Percentiles rank a stretch among this genome's conserved stretches.
Evolutionary conservation across 202 grass and related monocot species (phyloP).

Genomic region (Hordeum pubiflorum): DNA sequence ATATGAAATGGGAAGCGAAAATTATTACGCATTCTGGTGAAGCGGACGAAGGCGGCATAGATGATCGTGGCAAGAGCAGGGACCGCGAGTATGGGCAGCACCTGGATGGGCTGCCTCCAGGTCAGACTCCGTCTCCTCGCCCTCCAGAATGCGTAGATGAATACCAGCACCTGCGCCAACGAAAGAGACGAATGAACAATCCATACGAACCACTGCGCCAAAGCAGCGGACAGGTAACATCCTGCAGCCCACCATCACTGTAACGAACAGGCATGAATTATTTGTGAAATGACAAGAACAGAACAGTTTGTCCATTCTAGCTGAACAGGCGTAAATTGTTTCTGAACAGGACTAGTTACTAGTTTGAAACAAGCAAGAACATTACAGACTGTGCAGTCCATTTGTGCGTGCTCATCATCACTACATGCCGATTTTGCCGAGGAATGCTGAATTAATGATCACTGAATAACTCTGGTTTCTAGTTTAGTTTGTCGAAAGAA

Average conservation of each 20-base stretch:
- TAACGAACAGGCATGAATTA: background rate
- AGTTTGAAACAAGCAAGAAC: background rate
- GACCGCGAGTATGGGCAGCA: constrained; percentile 36
- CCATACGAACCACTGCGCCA: accelerated
- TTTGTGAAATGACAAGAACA: too few relatives aligned
- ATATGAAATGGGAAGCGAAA: too few relatives aligned
- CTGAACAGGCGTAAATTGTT: too few relatives aligned
- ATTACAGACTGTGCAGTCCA: background rate
- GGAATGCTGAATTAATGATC: background rate
- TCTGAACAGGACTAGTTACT: background rate
- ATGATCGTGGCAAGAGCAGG: constrained; percentile 45
- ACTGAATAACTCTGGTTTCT: background rate
- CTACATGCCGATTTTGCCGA: background rate
- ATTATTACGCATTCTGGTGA: constrained; percentile 53
- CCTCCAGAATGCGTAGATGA: constrained; percentile 52
- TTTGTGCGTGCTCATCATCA: background rate
- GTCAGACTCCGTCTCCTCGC: constrained; percentile 30
- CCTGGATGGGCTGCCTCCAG: constrained; percentile 36
- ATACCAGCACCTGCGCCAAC: constrained; percentile 27
- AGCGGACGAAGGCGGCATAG: constrained; percentile 32
- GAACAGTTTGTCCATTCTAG: too few relatives aligned
- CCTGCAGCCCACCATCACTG: background rate
- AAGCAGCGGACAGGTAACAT: background rate
- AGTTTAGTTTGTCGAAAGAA: background rate
- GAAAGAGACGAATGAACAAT: background rate